These are phyloP conservation scores for Erodium texanum DNA, from an alignment of 441 rosid genomes.

Conservation along the genomic window DNA sequence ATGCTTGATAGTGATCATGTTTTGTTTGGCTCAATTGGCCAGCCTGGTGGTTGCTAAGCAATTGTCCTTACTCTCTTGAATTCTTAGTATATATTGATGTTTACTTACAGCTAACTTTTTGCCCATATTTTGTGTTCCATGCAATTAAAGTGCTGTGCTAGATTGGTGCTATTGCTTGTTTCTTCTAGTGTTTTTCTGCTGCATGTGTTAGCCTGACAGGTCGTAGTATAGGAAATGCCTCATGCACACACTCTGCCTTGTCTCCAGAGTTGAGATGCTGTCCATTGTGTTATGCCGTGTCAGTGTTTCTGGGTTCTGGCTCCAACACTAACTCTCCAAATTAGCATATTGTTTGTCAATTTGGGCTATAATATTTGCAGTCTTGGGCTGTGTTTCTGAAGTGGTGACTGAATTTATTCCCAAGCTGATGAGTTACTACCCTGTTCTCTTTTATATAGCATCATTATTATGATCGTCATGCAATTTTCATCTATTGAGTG, in stretches of 20 bases:
- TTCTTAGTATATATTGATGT: neutral
- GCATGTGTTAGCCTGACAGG: neutral
- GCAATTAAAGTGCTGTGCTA: slow-evolving; percentile 1
- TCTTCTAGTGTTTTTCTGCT: neutral
- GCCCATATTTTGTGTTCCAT: neutral
- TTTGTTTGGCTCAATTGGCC: neutral
- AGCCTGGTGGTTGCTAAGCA: neutral
- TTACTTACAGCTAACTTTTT: neutral
- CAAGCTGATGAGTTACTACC: neutral
- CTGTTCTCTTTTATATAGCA: neutral
- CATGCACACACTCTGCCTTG: neutral
- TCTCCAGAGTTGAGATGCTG: neutral
- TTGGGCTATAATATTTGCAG: neutral
- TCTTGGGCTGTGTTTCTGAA: neutral
- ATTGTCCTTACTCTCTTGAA: neutral
- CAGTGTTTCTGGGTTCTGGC: neutral
- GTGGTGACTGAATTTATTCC: neutral
- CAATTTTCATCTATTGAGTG: neutral
- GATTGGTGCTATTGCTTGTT: neutral
- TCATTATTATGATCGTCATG: neutral
- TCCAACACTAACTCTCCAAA: neutral
- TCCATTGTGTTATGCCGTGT: neutral
- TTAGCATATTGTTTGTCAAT: neutral
- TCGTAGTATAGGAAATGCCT: neutral
- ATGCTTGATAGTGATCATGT: neutral